These are phyloP conservation scores for Plantago rigida DNA, from an alignment of 305 asterid genomes.

Conservation along the genomic window DNA sequence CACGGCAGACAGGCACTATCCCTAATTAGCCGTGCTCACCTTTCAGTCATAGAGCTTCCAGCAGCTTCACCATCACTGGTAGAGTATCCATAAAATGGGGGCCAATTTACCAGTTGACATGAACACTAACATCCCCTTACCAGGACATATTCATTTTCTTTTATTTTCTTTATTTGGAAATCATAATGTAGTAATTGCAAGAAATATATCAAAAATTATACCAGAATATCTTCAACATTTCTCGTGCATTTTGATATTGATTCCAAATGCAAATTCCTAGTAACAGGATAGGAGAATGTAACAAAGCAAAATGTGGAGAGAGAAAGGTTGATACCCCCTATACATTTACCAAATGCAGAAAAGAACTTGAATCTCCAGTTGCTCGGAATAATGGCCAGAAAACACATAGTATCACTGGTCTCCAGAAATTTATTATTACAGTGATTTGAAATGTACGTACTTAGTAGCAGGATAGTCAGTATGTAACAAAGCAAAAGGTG, in stretches of 20 bases:
- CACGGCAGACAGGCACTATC: slow-evolving; percentile 93
- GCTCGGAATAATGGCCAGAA: slow-evolving; percentile 58
- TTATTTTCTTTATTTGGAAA: slow-evolving; percentile 29
- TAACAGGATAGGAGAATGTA: slow-evolving; percentile 45
- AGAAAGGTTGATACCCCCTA: slow-evolving; percentile 64
- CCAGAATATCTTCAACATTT: slow-evolving; percentile 62
- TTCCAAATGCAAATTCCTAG: slow-evolving; percentile 60
- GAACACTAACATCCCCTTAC: slow-evolving; percentile 90
- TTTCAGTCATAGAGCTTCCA: slow-evolving; percentile 80
- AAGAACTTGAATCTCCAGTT: slow-evolving; percentile 44
- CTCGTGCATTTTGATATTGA: slow-evolving; percentile 65
- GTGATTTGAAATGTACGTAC: background rate
- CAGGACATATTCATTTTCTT: slow-evolving; percentile 40
- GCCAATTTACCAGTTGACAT: slow-evolving; percentile 71
- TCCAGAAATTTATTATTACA: slow-evolving; percentile 31
- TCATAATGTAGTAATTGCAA: slow-evolving; percentile 34
- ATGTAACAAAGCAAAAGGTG: slow-evolving; percentile 41
- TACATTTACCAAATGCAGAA: slow-evolving; percentile 60
- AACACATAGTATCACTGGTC: slow-evolving; percentile 45
- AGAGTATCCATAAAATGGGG: slow-evolving; percentile 65
- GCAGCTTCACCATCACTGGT: slow-evolving; percentile 92
- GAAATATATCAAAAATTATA: slow-evolving; percentile 35
- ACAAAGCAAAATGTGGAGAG: slow-evolving; percentile 43
- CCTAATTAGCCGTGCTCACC: slow-evolving; percentile 99
- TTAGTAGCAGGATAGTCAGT: slow-evolving; percentile 16